phyloP scores from a whole-genome alignment of 2,329 filamentous ascomycete genomes.

The Ophiostoma ulmi region DNA sequence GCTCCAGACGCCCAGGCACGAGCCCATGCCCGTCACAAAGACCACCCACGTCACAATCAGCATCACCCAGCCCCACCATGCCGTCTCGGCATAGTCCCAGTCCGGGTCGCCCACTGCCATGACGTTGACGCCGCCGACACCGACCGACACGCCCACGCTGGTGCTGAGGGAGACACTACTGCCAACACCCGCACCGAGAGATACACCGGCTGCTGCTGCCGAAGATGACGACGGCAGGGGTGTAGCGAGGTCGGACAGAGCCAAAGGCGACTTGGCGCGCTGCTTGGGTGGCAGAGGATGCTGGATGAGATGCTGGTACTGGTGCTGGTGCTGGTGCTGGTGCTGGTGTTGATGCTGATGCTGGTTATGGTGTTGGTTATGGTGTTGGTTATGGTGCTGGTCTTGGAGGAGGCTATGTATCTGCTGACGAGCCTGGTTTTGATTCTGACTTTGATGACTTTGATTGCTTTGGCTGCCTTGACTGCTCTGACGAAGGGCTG shows the following conservation, averaged over 20 bases:
- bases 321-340: slow-evolving; percentile 31
- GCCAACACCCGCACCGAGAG: not conserved
- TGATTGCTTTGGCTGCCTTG: not conserved
- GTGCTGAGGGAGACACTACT: not conserved
- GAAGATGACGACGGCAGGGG: slow-evolving; percentile 37
- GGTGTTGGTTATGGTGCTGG: slow-evolving; percentile 14
- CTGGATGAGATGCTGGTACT: slow-evolving; percentile 38
- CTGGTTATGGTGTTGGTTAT: slow-evolving; percentile 26
- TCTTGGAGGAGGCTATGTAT: slow-evolving; percentile 10
- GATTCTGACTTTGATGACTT: not conserved
- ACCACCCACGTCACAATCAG: slow-evolving; percentile 88
- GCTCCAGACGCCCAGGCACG: slow-evolving; percentile 89
- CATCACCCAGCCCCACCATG: slow-evolving; percentile 97
- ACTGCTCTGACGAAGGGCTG: not conserved
- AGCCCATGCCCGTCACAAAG: slow-evolving; percentile 95
- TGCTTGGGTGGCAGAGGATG: slow-evolving; percentile 31
- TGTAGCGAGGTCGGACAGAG: slow-evolving; percentile 45
- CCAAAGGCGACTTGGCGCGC: slow-evolving; percentile 56
- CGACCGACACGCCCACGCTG: slow-evolving; percentile 30
- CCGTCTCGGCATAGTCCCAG: slow-evolving; percentile 91
- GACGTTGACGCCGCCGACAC: slow-evolving; percentile 36
- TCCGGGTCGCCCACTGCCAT: slow-evolving; percentile 42
- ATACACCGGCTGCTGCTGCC: slow-evolving; percentile 36
- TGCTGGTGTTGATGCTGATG: slow-evolving; percentile 29
- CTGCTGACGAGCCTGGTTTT: slow-evolving; percentile 5